phyloP scores from a whole-genome alignment of 441 rosid species.

The Populus hybrid region DNA sequence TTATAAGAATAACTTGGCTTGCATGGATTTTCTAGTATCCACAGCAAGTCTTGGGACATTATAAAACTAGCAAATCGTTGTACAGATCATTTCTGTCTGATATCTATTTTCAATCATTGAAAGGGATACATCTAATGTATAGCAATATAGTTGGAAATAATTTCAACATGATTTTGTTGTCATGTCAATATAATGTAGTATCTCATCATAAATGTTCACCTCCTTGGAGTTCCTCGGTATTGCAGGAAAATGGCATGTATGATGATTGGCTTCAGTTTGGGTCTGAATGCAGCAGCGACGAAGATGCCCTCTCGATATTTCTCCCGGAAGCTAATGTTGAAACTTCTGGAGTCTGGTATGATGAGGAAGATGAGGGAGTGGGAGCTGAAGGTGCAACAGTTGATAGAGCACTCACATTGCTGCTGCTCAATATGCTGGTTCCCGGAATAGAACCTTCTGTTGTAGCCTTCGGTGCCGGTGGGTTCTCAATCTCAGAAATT shows the following conservation, averaged over 20 bases:
- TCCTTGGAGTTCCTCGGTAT: background rate
- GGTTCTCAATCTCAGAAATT: conserved; percentile 44
- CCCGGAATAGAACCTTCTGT: conserved; percentile 34
- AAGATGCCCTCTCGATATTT: conserved; percentile 31
- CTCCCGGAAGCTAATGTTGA: conserved; percentile 39
- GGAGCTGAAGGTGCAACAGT: conserved; percentile 42
- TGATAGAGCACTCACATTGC: conserved; percentile 37
- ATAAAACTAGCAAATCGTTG: background rate
- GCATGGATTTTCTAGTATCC: too few relatives aligned
- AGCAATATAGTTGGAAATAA: too few relatives aligned
- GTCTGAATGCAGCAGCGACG: conserved; percentile 31
- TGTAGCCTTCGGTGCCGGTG: conserved; percentile 47
- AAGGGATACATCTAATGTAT: background rate
- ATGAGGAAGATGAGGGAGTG: conserved; percentile 35
- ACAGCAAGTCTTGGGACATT: too few relatives aligned
- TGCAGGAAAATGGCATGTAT: background rate
- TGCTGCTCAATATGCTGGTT: conserved; percentile 36
- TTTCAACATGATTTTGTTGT: background rate
- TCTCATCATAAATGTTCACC: background rate
- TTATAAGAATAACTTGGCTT: too few relatives aligned
- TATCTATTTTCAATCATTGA: background rate
- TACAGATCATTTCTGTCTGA: background rate
- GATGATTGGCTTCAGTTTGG: background rate
- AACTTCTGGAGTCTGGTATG: conserved; percentile 32
- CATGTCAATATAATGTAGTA: background rate